These are phyloP conservation scores for Tolypocladium tundrense DNA, from an alignment of 2,329 filamentous ascomycete genomes.

Conservation along the genomic window DNA sequence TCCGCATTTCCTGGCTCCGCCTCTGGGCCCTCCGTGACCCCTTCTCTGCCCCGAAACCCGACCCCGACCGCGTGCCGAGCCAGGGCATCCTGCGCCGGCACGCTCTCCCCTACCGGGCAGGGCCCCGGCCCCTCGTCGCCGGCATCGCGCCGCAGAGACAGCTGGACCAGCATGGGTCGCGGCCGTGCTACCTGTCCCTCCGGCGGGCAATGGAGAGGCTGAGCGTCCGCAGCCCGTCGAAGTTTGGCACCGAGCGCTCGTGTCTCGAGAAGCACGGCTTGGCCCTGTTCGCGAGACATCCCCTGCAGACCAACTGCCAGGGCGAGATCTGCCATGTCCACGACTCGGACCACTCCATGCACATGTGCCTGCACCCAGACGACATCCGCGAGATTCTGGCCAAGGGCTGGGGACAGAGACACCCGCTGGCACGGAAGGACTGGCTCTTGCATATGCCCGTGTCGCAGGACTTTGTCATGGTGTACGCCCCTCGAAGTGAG, in stretches of 20 bases:
- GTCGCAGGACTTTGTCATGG: constrained; percentile 65
- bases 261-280: constrained; percentile 78
- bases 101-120: constrained; percentile 49
- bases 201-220: constrained; percentile 42
- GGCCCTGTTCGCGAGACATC: constrained; percentile 59
- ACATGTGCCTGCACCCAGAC: constrained; percentile 69
- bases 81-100: constrained; percentile 45
- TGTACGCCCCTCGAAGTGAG: constrained; percentile 64
- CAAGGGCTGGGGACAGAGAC: constrained; percentile 69
- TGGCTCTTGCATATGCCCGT: constrained; percentile 55
- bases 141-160: constrained; percentile 80
- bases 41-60: constrained; percentile 46
- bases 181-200: constrained; percentile 44
- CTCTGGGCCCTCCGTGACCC: constrained; percentile 63
- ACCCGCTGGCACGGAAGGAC: constrained; percentile 56
- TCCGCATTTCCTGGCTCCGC: constrained; percentile 62
- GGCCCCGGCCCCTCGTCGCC: constrained; percentile 54
- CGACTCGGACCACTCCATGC: constrained; percentile 64
- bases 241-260: constrained; percentile 53
- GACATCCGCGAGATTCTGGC: constrained; percentile 64
- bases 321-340: constrained; percentile 82
- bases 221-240: constrained; percentile 30
- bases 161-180: constrained; percentile 52
- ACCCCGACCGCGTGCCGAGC: constrained; percentile 39
- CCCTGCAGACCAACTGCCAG: constrained; percentile 59